Conservation (phyloP, 2,329 filamentous ascomycete species). For the Fusarium cicatricum region DNA sequence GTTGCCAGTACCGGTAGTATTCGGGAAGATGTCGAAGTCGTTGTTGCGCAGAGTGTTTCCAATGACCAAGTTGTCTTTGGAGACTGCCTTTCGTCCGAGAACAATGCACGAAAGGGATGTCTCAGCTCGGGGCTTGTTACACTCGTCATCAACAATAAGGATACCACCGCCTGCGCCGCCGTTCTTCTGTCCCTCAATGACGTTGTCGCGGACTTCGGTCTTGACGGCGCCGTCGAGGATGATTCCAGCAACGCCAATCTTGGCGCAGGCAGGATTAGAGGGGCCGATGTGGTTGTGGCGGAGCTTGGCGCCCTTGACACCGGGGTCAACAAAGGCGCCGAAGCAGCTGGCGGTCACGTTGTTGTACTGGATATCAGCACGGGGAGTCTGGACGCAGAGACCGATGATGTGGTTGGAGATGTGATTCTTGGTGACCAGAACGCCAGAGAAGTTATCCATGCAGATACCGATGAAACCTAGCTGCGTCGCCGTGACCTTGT, state of each 20-base stretch:
- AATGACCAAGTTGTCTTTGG: constrained; percentile 40
- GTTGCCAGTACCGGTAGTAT: constrained; percentile 34
- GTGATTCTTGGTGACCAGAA: constrained; percentile 41
- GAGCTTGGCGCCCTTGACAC: constrained; percentile 42
- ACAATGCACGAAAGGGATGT: constrained; percentile 24
- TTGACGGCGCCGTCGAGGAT: constrained; percentile 41
- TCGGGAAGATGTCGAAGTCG: constrained; percentile 38
- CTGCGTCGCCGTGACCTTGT: constrained; percentile 37
- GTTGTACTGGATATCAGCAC: constrained; percentile 45
- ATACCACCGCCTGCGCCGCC: constrained; percentile 32
- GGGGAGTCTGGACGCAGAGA: constrained; percentile 48
- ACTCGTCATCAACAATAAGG: constrained; percentile 38
- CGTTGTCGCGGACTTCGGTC: constrained; percentile 42
- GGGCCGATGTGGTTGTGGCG: constrained; percentile 42
- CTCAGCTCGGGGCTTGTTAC: neutral
- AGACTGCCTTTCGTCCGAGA: constrained; percentile 20
- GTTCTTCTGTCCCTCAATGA: constrained; percentile 37
- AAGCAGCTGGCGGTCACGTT: constrained; percentile 43
- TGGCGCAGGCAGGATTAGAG: constrained; percentile 21
- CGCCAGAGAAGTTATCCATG: constrained; percentile 46
- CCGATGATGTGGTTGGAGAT: constrained; percentile 44
- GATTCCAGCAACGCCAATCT: constrained; percentile 35
- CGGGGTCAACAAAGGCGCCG: constrained; percentile 47
- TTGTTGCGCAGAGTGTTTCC: constrained; percentile 44
- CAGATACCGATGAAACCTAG: constrained; percentile 45